Conservation (phyloP, 768 basidiomycete species). For the Podaxis sp. region DNA sequence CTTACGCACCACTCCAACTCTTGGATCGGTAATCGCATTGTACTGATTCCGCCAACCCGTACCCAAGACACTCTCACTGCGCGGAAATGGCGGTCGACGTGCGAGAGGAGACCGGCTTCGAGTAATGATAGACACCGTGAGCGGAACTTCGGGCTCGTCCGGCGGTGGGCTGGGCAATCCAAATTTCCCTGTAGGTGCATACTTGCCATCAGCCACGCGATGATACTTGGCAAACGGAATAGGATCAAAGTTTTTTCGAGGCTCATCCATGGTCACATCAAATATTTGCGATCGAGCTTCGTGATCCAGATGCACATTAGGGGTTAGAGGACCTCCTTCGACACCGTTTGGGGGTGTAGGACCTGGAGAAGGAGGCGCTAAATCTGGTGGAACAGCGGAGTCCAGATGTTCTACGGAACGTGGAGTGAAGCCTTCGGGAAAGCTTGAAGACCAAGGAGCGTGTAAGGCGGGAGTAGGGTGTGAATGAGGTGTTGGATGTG, state of each 20-base stretch:
- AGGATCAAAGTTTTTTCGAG: conserved; percentile 51
- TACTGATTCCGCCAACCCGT: conserved; percentile 55
- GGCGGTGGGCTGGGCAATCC: conserved; percentile 61
- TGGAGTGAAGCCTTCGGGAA: conserved; percentile 29
- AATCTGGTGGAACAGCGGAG: conserved; percentile 32
- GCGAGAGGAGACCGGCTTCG: conserved; percentile 18
- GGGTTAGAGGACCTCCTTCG: conserved; percentile 43
- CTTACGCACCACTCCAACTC: conserved; percentile 65
- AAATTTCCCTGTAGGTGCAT: conserved; percentile 66
- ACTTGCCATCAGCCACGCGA: conserved; percentile 68
- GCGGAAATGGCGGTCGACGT: background rate
- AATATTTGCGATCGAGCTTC: conserved; percentile 12
- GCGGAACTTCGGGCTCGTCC: conserved; percentile 35
- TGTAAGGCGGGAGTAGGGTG: conserved; percentile 11
- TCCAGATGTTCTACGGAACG: conserved; percentile 24
- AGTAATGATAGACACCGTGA: conserved; percentile 21
- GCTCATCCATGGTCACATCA: conserved; percentile 20
- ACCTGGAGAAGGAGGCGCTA: conserved; percentile 50
- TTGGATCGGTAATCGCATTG: conserved; percentile 63
- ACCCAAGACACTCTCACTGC: conserved; percentile 2
- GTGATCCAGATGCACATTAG: conserved; percentile 46
- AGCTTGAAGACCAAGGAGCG: conserved; percentile 5
- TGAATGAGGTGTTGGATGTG: conserved; percentile 13
- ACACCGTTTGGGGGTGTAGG: conserved; percentile 45
- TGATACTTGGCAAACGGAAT: conserved; percentile 72